These are phyloP conservation scores for Pezicula neosporulosa DNA, from an alignment of 2,329 filamentous ascomycete species.

Conservation along the genomic window DNA sequence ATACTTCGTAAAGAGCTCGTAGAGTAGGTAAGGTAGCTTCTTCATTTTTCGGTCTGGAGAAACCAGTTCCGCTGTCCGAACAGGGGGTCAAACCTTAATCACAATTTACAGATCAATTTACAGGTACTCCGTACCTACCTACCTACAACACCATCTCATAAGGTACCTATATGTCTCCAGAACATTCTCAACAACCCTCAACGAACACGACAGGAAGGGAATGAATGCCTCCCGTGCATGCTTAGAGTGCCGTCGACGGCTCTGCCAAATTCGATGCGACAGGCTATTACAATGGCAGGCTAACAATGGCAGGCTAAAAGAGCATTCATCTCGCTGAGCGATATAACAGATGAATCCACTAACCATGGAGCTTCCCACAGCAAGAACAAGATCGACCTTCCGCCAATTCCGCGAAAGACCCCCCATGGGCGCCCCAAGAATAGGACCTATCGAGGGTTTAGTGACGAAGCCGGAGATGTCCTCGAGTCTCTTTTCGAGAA, in stretches of 20 bases:
- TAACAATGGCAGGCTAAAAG: slow-evolving; percentile 20
- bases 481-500: slow-evolving; percentile 29
- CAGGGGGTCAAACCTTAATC: too few relatives aligned
- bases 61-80: too few relatives aligned
- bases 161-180: too few relatives aligned
- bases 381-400: background rate
- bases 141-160: too few relatives aligned
- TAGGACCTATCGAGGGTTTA: background rate
- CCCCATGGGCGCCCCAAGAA: slow-evolving; percentile 3
- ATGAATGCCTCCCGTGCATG: slow-evolving; percentile 27
- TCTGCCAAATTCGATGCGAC: slow-evolving; percentile 11
- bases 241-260: slow-evolving; percentile 22
- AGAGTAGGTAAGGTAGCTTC: too few relatives aligned
- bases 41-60: too few relatives aligned
- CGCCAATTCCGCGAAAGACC: background rate
- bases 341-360: slow-evolving; percentile 7
- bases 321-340: slow-evolving; percentile 22
- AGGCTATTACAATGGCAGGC: slow-evolving; percentile 15
- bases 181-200: too few relatives aligned
- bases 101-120: too few relatives aligned
- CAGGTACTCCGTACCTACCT: too few relatives aligned
- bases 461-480: slow-evolving; percentile 15
- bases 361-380: background rate
- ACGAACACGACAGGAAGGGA: background rate
- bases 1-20: too few relatives aligned